Evolutionary conservation across 139 green algal species (phyloP).

Genomic region (Coelastrella sp.): DNA sequence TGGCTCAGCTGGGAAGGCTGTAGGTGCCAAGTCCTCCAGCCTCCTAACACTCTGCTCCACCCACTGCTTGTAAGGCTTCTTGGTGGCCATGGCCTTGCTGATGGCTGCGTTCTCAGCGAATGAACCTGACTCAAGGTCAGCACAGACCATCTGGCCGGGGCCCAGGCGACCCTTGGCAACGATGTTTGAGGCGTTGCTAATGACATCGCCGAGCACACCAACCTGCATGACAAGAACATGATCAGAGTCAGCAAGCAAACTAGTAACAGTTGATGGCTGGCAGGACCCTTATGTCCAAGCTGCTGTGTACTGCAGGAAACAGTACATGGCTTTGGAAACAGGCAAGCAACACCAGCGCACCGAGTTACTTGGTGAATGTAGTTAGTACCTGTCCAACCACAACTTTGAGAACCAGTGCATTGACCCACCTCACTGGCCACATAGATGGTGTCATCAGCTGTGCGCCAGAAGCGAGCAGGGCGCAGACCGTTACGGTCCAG

Average conservation of each 20-base stretch:
- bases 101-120: constrained; percentile 86
- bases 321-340: too few relatives aligned
- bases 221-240: constrained; percentile 63
- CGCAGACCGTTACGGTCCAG: constrained; percentile 99
- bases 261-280: too few relatives aligned
- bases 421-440: constrained; percentile 94
- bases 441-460: constrained; percentile 96
- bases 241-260: neutral
- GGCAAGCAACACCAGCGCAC: too few relatives aligned
- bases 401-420: neutral
- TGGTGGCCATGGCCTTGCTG: constrained; percentile 79
- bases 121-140: constrained; percentile 80
- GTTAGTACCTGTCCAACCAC: too few relatives aligned
- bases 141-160: constrained; percentile 97
- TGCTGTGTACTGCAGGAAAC: too few relatives aligned
- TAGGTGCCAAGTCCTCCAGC: constrained; percentile 69
- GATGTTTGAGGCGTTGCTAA: constrained; percentile 88
- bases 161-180: constrained; percentile 95
- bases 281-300: too few relatives aligned
- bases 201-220: constrained; percentile 93
- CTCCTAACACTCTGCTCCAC: constrained; percentile 65
- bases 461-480: constrained; percentile 97
- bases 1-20: constrained; percentile 54
- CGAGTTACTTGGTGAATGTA: too few relatives aligned
- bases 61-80: constrained; percentile 92